Percentiles rank a stretch among this genome's conserved stretches.
Conservation (phyloP, 257 asterid genomes). For the Cruciata laevipes region DNA sequence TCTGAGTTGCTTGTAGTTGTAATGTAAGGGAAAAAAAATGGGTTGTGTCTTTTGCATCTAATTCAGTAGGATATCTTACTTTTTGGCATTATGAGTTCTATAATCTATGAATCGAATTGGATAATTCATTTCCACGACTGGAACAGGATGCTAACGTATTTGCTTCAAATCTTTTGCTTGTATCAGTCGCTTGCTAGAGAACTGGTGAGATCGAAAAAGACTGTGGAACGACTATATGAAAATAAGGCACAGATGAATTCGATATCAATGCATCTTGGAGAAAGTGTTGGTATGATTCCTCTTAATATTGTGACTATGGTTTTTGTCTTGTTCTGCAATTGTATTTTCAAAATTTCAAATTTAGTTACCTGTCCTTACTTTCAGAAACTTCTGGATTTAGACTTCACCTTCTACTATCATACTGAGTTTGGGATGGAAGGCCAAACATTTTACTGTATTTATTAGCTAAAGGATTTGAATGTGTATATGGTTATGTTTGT, state of each 20-base stretch:
- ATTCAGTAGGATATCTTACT: not conserved
- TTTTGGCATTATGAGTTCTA: not conserved
- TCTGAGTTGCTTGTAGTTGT: not conserved
- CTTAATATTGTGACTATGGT: constrained; percentile 10
- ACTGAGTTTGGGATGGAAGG: not conserved
- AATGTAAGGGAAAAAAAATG: not conserved
- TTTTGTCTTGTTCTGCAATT: constrained; percentile 5
- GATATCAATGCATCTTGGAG: constrained; percentile 97
- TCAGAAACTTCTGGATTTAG: not conserved
- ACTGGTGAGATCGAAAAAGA: constrained; percentile 69
- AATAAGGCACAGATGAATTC: constrained; percentile 96
- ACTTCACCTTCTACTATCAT: not conserved
- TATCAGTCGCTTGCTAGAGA: constrained; percentile 86
- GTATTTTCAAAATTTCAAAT: not conserved
- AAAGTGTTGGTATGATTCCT: constrained; percentile 67
- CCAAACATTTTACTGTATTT: too few relatives aligned
- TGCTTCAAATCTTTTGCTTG: constrained; percentile 1
- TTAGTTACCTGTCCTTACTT: not conserved
- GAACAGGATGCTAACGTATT: not conserved
- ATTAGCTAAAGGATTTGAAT: not conserved
- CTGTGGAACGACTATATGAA: constrained; percentile 80
- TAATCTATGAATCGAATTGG: not conserved
- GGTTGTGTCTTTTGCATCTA: not conserved
- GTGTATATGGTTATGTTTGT: not conserved
- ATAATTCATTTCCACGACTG: not conserved